Percentiles rank a stretch among this genome's conserved stretches.
phyloP scores from a whole-genome alignment of 2,329 filamentous ascomycete genomes.

The Cladophialophora carrionii region DNA sequence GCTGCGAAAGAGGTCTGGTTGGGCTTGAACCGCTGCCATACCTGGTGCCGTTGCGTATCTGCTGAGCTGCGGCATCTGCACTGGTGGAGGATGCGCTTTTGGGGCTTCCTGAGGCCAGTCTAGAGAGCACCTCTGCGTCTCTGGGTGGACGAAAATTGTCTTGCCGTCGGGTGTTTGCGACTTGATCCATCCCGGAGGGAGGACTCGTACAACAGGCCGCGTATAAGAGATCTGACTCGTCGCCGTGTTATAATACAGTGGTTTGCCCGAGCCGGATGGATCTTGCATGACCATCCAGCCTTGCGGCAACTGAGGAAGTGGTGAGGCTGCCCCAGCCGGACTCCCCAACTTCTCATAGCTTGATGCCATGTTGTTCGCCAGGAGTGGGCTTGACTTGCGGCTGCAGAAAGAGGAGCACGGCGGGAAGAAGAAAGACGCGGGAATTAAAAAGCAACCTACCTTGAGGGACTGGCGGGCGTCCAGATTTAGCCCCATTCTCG shows the following conservation, averaged over 20 bases:
- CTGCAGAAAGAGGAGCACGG: neutral
- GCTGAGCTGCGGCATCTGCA: constrained; percentile 5
- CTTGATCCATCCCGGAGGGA: constrained; percentile 21
- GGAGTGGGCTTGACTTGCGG: neutral
- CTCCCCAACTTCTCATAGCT: neutral
- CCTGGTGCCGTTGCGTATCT: constrained; percentile 8
- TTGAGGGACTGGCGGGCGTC: neutral
- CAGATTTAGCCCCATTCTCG: constrained; percentile 4
- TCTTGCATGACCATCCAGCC: constrained; percentile 18
- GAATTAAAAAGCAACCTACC: constrained; percentile 8
- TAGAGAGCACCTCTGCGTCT: constrained; percentile 15
- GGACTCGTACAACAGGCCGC: constrained; percentile 4
- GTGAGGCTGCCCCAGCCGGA: neutral
- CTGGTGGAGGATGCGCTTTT: neutral
- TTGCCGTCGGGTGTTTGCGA: constrained; percentile 19
- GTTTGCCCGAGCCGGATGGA: constrained; percentile 12
- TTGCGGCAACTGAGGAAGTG: constrained; percentile 8
- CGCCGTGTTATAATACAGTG: constrained; percentile 12
- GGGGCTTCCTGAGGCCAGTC: constrained; percentile 3
- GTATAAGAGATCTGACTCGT: constrained; percentile 13
- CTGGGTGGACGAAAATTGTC: constrained; percentile 18
- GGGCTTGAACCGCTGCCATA: neutral
- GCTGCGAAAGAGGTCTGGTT: constrained; percentile 10
- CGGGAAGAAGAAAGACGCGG: neutral
- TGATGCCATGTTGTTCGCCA: neutral